Evolutionary conservation across 306 rosid species (phyloP).

Genomic region (Citrullus mucosospermus): DNA sequence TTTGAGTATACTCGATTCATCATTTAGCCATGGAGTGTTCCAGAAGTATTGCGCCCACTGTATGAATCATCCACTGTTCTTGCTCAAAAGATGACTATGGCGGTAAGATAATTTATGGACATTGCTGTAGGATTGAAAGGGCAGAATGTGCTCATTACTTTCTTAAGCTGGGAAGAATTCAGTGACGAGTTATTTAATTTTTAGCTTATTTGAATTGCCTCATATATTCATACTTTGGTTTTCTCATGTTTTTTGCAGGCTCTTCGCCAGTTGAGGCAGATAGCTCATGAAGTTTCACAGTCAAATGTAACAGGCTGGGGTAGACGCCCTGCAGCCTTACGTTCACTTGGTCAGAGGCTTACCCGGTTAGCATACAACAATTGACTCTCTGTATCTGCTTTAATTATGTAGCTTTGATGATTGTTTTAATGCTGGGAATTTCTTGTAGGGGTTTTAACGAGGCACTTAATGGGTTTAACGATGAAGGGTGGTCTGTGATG

Average conservation of each 20-base stretch:
- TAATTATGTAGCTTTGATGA: not conserved
- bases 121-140: not conserved
- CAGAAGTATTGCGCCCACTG: conserved; percentile 87
- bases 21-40: conserved; percentile 87
- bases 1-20: conserved; percentile 8
- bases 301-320: conserved; percentile 88
- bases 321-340: conserved; percentile 85
- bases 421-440: conserved; percentile 20
- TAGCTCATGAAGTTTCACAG: conserved; percentile 89
- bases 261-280: conserved; percentile 84
- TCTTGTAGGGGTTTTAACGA: conserved; percentile 81
- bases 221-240: not conserved
- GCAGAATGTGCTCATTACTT: not conserved
- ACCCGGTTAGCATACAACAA: conserved; percentile 45
- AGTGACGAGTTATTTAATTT: not conserved
- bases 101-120: conserved; percentile 34
- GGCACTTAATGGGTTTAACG: conserved; percentile 91
- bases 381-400: not conserved
- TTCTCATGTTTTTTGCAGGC: conserved; percentile 35
- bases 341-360: conserved; percentile 84
- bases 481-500: conserved; percentile 95
- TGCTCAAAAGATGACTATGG: conserved; percentile 94
- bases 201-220: not conserved
- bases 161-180: not conserved
- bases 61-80: conserved; percentile 82